Evolutionary conservation across 495 filamentous ascomycete species (phyloP).

Genomic region (Talaromyces liani): DNA sequence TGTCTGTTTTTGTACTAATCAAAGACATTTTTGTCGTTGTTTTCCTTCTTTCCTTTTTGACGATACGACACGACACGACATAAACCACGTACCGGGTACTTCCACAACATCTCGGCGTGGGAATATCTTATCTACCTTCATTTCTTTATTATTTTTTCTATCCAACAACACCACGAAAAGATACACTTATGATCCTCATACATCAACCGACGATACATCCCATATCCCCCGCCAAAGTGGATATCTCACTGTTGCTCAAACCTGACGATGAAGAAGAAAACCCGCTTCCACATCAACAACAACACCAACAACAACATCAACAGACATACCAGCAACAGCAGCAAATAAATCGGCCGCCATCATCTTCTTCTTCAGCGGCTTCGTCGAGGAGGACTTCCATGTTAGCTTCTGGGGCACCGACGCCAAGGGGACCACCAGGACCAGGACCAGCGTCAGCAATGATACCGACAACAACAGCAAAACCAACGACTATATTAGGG

Average conservation of each 20-base stretch:
- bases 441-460: constrained; percentile 16
- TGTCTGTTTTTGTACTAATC: background rate
- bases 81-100: background rate
- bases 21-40: background rate
- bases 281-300: constrained; percentile 22
- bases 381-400: constrained; percentile 17
- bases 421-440: constrained; percentile 10
- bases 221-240: constrained; percentile 61
- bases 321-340: background rate
- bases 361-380: constrained; percentile 14
- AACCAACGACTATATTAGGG: constrained; percentile 25
- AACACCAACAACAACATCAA: constrained; percentile 17
- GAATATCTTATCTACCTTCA: background rate
- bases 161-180: constrained; percentile 10
- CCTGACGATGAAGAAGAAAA: constrained; percentile 74
- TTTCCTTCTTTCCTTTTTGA: background rate
- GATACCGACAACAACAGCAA: constrained; percentile 41
- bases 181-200: constrained; percentile 48
- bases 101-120: background rate
- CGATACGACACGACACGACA: background rate
- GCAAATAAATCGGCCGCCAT: background rate
- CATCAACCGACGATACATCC: constrained; percentile 37
- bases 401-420: constrained; percentile 17
- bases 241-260: constrained; percentile 80
- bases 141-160: background rate